A percentile compares a stretch with the other conserved stretches of the same genome.
Conservation (phyloP, 352 stramenopile genomes). For the Pythium vanterpoolii region DNA sequence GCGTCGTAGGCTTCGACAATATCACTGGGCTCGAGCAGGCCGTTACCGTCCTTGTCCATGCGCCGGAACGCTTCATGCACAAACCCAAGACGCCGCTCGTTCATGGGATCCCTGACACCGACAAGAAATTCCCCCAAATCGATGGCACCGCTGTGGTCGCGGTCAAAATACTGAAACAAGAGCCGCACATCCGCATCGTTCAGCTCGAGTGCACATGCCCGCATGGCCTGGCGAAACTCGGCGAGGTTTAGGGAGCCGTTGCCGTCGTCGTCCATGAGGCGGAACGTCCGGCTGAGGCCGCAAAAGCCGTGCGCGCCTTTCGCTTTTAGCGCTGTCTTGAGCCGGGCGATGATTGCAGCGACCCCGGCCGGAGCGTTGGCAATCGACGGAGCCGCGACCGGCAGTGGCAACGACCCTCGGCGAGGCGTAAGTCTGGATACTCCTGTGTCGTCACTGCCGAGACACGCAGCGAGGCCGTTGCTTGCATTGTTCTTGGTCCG, state of each 20-base stretch:
- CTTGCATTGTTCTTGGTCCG: conserved; percentile 49
- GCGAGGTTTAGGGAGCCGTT: conserved; percentile 64
- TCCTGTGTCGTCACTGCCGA: conserved; percentile 11
- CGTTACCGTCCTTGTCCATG: conserved; percentile 79
- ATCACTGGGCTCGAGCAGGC: conserved; percentile 70
- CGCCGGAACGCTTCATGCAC: conserved; percentile 79
- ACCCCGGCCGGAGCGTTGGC: conserved; percentile 36
- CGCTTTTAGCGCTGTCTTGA: conserved; percentile 47
- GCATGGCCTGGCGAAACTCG: conserved; percentile 74
- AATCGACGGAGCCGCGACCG: conserved; percentile 2
- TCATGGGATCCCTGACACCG: conserved; percentile 73
- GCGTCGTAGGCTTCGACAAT: conserved; percentile 83
- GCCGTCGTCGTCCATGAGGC: conserved; percentile 74
- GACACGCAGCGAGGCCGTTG: conserved; percentile 48
- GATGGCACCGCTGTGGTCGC: conserved; percentile 70
- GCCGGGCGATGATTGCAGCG: conserved; percentile 49
- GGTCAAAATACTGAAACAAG: conserved; percentile 85
- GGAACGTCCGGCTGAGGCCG: conserved; percentile 68
- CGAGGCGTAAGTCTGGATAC: neutral
- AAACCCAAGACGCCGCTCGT: conserved; percentile 55
- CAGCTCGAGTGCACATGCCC: conserved; percentile 50
- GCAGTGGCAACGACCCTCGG: neutral
- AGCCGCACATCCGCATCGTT: conserved; percentile 57
- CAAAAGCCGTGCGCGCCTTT: conserved; percentile 74
- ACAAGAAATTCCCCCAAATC: conserved; percentile 86